These are phyloP conservation scores for Euryodendron excelsum DNA, from an alignment of 148 eudicot species.

Conservation along the genomic window DNA sequence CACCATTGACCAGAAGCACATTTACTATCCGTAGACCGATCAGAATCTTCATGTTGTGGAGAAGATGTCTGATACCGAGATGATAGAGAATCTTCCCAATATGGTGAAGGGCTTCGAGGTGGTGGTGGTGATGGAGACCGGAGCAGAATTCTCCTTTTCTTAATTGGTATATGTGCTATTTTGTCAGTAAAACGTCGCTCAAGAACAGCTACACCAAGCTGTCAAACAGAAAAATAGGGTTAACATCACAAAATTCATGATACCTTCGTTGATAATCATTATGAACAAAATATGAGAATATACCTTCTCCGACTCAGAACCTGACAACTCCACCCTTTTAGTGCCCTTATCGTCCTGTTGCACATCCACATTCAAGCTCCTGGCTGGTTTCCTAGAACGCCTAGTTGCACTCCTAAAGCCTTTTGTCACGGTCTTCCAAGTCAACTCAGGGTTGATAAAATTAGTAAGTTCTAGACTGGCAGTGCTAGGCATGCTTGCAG, in stretches of 20 bases:
- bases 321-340: conserved; percentile 30
- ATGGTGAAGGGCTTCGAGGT: conserved; percentile 24
- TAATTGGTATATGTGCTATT: conserved; percentile 55
- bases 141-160: conserved; percentile 56
- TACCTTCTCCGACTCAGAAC: conserved; percentile 59
- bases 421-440: conserved; percentile 54
- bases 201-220: conserved; percentile 44
- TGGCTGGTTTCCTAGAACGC: conserved; percentile 42
- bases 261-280: not conserved
- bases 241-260: conserved; percentile 2
- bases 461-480: conserved; percentile 41
- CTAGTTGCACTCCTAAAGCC: conserved; percentile 41
- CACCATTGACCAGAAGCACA: conserved; percentile 24
- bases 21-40: conserved; percentile 16
- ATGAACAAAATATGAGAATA: not conserved
- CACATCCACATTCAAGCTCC: conserved; percentile 25
- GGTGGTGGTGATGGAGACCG: conserved; percentile 46
- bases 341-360: conserved; percentile 30
- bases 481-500: conserved; percentile 41
- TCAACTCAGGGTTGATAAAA: conserved; percentile 40
- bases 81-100: conserved; percentile 24
- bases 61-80: conserved; percentile 27
- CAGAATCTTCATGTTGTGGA: conserved; percentile 23
- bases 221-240: conserved; percentile 19
- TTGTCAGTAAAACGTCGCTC: conserved; percentile 38